phyloP scores from a whole-genome alignment of 2,329 filamentous ascomycete genomes.

The Trichoderma atroviride region DNA sequence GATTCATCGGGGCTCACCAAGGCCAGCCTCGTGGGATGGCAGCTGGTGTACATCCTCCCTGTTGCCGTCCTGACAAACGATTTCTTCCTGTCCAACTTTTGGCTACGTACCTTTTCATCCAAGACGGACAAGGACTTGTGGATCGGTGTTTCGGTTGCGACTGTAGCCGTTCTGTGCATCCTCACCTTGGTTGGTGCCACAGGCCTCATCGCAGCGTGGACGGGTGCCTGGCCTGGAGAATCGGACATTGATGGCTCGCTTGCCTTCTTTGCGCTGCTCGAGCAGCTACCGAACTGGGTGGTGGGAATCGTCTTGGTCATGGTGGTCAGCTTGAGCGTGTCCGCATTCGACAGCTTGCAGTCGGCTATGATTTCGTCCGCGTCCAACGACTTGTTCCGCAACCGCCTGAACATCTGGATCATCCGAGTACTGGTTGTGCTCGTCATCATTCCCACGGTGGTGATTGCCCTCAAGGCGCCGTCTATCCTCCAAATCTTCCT shows the following conservation, averaged over 20 bases:
- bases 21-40: slow-evolving; percentile 74
- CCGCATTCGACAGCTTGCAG: slow-evolving; percentile 79
- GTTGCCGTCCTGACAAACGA: slow-evolving; percentile 81
- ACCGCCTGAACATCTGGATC: slow-evolving; percentile 74
- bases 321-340: slow-evolving; percentile 74
- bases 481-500: slow-evolving; percentile 80
- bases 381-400: slow-evolving; percentile 83
- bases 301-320: slow-evolving; percentile 80
- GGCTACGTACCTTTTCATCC: slow-evolving; percentile 25
- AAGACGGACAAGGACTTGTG: slow-evolving; percentile 41
- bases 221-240: slow-evolving; percentile 68
- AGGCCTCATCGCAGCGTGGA: slow-evolving; percentile 78
- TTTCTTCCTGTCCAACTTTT: slow-evolving; percentile 77
- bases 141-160: slow-evolving; percentile 72
- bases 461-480: slow-evolving; percentile 73
- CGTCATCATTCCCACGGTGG: slow-evolving; percentile 72
- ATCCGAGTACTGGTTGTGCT: slow-evolving; percentile 71
- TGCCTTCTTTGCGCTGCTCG: slow-evolving; percentile 75
- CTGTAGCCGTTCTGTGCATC: slow-evolving; percentile 65
- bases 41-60: slow-evolving; percentile 81
- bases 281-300: slow-evolving; percentile 76
- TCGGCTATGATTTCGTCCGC: slow-evolving; percentile 83
- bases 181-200: slow-evolving; percentile 72
- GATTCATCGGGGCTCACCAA: slow-evolving; percentile 70
- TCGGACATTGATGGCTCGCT: slow-evolving; percentile 57